phyloP scores from a whole-genome alignment of 2,329 filamentous ascomycete species.

The Periconia sp. region DNA sequence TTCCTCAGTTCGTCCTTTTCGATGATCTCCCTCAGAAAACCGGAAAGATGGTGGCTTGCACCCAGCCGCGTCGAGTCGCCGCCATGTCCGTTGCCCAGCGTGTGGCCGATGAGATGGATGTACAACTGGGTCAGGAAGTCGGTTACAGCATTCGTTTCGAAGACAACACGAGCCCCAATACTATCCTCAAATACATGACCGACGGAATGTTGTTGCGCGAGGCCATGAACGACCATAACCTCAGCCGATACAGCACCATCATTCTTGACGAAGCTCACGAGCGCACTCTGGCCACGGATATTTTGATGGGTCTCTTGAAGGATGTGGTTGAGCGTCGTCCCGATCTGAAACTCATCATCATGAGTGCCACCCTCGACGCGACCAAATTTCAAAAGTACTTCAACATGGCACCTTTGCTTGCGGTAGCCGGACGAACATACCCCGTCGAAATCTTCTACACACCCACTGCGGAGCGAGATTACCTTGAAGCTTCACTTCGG shows the following conservation, averaged over 20 bases:
- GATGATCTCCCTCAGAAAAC: constrained; percentile 89
- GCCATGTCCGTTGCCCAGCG: constrained; percentile 98
- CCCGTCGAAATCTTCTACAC: constrained; percentile 99
- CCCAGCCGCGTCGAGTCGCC: constrained; percentile 93
- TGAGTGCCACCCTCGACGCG: constrained; percentile 92
- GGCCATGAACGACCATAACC: constrained; percentile 85
- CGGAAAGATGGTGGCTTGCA: constrained; percentile 92
- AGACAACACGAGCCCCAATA: constrained; percentile 83
- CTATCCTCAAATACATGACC: constrained; percentile 99
- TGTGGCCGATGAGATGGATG: constrained; percentile 94
- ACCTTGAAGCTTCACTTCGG: constrained; percentile 90
- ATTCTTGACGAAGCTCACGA: constrained; percentile 99
- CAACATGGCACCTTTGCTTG: constrained; percentile 87
- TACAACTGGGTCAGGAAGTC: constrained; percentile 85
- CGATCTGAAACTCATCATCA: constrained; percentile 93
- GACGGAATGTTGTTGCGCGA: constrained; percentile 98
- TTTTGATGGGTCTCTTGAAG: constrained; percentile 90
- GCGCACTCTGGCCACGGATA: constrained; percentile 92
- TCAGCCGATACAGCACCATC: constrained; percentile 90
- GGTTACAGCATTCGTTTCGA: constrained; percentile 98
- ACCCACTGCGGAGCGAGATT: constrained; percentile 91
- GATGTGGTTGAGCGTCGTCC: constrained; percentile 84
- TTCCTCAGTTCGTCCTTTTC: constrained; percentile 96
- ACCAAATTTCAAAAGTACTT: constrained; percentile 99
- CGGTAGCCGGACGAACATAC: constrained; percentile 91